phyloP scores from a whole-genome alignment of 768 basidiomycete species.

The Exidia glandulosa region DNA sequence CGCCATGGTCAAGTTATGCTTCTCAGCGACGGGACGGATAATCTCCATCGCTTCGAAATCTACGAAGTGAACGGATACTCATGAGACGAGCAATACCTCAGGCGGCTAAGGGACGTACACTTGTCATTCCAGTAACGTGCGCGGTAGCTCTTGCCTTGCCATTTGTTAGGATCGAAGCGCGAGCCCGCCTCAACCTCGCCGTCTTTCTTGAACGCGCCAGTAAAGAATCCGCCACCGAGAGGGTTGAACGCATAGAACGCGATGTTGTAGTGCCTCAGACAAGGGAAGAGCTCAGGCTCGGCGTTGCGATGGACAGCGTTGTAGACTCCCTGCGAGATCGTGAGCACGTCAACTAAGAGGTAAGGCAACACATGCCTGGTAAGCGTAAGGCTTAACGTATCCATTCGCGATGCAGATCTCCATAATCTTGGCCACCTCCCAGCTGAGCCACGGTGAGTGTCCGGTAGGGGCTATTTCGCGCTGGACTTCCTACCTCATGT shows the following conservation, averaged over 20 bases:
- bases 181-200: slow-evolving; percentile 37
- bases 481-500: slow-evolving; percentile 23
- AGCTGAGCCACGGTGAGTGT: slow-evolving; percentile 11
- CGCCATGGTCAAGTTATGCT: slow-evolving; percentile 23
- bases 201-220: slow-evolving; percentile 25
- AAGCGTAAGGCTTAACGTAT: slow-evolving; percentile 37
- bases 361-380: slow-evolving; percentile 19
- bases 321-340: slow-evolving; percentile 22
- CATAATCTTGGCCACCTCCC: slow-evolving; percentile 37
- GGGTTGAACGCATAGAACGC: slow-evolving; percentile 31
- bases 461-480: slow-evolving; percentile 6
- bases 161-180: slow-evolving; percentile 39
- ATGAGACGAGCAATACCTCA: background rate
- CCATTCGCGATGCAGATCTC: slow-evolving; percentile 30
- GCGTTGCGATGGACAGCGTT: slow-evolving; percentile 31
- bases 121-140: slow-evolving; percentile 26
- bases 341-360: background rate
- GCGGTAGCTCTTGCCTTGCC: slow-evolving; percentile 37
- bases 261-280: slow-evolving; percentile 27
- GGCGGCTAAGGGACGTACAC: background rate
- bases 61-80: slow-evolving; percentile 3
- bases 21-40: slow-evolving; percentile 30
- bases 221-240: slow-evolving; percentile 29
- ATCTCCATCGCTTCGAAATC: slow-evolving; percentile 39
- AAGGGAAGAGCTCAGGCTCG: slow-evolving; percentile 33